phyloP scores from a whole-genome alignment of 2,329 filamentous ascomycete species.

The Orbilia quercus region DNA sequence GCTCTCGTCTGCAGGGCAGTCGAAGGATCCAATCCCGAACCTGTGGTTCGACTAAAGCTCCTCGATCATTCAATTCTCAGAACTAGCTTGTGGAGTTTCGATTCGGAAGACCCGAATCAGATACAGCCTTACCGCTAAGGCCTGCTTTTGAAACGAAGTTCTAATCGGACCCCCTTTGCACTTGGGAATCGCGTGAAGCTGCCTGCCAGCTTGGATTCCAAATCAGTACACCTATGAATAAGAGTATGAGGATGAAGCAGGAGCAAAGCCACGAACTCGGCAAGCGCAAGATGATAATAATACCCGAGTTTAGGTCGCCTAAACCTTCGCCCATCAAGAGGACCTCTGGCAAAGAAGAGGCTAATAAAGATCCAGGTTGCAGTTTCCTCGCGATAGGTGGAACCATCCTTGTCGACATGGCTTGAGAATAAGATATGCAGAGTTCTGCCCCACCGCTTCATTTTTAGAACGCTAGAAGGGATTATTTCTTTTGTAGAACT shows the following conservation, averaged over 20 bases:
- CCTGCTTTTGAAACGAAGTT: conserved; percentile 35
- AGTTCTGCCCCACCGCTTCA: conserved; percentile 29
- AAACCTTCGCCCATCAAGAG: conserved; percentile 36
- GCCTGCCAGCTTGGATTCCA: conserved; percentile 30
- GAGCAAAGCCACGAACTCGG: conserved; percentile 42
- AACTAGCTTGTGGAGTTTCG: no score
- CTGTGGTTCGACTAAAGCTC: conserved; percentile 15
- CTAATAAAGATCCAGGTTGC: conserved; percentile 21
- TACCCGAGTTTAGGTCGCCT: conserved; percentile 52
- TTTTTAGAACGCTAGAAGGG: conserved; percentile 56
- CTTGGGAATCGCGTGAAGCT: conserved; percentile 39
- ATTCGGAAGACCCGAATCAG: conserved; percentile 51
- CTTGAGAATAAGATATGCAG: conserved; percentile 34
- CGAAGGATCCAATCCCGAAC: conserved; percentile 34
- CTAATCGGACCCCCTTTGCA: conserved; percentile 2
- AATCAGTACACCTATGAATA: conserved; percentile 26
- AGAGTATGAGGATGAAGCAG: conserved; percentile 30
- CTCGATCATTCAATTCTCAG: no score
- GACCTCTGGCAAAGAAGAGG: background rate
- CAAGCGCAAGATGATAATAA: background rate
- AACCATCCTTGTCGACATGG: conserved; percentile 36
- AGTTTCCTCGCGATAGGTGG: conserved; percentile 11
- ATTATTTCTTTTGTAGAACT: conserved; percentile 43
- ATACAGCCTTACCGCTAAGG: conserved; percentile 56
- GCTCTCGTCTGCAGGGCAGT: conserved; percentile 19